Conservation (phyloP, 169 alveolate species). For the Eimeria sp. region DNA sequence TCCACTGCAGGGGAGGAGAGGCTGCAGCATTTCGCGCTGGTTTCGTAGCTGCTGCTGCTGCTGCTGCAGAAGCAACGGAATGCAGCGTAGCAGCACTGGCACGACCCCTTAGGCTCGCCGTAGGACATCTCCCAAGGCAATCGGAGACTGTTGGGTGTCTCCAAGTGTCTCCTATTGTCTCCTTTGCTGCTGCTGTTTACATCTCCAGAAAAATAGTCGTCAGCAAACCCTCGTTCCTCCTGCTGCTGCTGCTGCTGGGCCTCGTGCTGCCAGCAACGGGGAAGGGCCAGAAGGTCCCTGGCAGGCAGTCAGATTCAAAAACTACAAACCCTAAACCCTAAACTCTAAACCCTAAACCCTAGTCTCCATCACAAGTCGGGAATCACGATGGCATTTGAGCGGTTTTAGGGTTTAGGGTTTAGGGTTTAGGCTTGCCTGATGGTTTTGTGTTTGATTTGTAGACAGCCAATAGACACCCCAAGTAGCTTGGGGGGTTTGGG, state of each 20-base stretch:
- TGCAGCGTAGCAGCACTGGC: constrained; percentile 23
- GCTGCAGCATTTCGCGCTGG: too few species aligned
- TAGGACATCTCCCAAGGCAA: not conserved
- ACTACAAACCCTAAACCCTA: constrained; percentile 1
- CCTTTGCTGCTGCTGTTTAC: not conserved
- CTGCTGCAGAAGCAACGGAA: not conserved
- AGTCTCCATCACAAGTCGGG: not conserved
- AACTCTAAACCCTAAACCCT: not conserved
- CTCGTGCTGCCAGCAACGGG: constrained; percentile 13
- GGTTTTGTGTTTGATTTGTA: not conserved
- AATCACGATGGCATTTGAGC: not conserved
- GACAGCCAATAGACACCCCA: constrained; percentile 33
- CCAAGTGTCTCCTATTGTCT: not conserved
- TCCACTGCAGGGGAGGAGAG: not conserved
- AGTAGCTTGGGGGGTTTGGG: not conserved
- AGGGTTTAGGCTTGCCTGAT: constrained; percentile 15
- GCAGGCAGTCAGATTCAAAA: not conserved
- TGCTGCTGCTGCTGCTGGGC: constrained; percentile 2
- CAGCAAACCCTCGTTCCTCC: not conserved
- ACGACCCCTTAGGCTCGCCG: not conserved
- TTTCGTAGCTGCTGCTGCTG: not conserved
- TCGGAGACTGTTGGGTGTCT: not conserved
- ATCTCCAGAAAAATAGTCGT: not conserved
- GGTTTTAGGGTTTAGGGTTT: constrained; percentile 34
- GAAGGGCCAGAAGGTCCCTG: constrained; percentile 40